Percentiles rank a stretch among this genome's conserved stretches.
Conservation (phyloP, 768 basidiomycete genomes). For the Boletus vinaceobasis region DNA sequence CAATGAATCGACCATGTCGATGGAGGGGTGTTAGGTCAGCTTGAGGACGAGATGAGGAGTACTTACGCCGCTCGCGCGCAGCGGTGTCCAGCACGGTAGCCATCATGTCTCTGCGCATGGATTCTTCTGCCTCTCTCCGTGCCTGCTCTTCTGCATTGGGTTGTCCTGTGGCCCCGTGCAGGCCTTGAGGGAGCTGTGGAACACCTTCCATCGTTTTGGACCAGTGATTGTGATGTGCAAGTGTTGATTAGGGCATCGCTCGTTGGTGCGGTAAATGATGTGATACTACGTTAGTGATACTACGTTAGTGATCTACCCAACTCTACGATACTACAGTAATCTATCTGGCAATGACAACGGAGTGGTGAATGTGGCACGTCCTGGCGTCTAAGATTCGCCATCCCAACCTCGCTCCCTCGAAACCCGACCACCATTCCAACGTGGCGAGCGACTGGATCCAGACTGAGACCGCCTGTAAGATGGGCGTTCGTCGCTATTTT, state of each 20-base stretch:
- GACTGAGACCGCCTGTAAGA: constrained; percentile 3
- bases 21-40: background rate
- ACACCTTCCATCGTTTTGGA: constrained; percentile 23
- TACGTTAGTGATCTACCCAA: background rate
- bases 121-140: constrained; percentile 64
- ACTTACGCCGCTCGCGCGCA: constrained; percentile 77
- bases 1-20: background rate
- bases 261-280: background rate
- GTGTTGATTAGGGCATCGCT: background rate
- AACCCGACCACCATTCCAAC: background rate
- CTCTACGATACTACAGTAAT: constrained; percentile 6
- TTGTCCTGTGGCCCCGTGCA: constrained; percentile 36
- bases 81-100: constrained; percentile 72
- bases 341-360: background rate
- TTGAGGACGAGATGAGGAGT: background rate
- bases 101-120: constrained; percentile 74
- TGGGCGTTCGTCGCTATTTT: constrained; percentile 1
- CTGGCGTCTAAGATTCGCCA: background rate
- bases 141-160: constrained; percentile 51
- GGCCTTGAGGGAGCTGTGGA: constrained; percentile 25
- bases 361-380: background rate
- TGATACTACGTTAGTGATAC: too few species aligned
- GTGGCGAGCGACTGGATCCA: constrained; percentile 2
- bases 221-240: background rate
- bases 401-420: constrained; percentile 7